Evolutionary conservation across 2,329 filamentous ascomycete genomes (phyloP), one percentile per base, ranked within the genome.

Genomic region (Pseudocercospora macadamiae): DNA sequence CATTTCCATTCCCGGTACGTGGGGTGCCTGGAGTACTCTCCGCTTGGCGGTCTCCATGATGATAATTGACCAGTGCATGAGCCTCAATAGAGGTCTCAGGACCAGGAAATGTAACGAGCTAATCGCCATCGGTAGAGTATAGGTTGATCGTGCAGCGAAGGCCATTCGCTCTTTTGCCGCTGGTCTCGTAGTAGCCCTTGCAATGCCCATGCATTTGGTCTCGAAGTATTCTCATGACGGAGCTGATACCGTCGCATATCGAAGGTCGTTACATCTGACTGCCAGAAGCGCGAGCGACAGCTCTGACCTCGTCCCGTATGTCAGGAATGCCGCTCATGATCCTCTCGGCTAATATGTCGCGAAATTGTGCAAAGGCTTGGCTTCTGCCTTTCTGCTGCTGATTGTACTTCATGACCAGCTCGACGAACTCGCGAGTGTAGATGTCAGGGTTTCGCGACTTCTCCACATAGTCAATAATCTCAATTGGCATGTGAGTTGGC

Each of bases 381-480:
- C 77, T 78, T 66, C 84, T 84, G 28, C 85, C 86, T 65, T 84
- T 86, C 52, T 87, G 73, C 71, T 84, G 81, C 68, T 86, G 84
- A 63, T 88, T 88, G 49, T 82, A 80, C 61, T 81, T 78, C 74
- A 87, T 85, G 7, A 86, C 83, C 25, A 83, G 76, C 72, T 88
- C 85, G 44, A 88, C 83, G 63, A 87, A 86, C 65, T 88, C 84
- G 45, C 85, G 80, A 7, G 84, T 87, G 72, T 86, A 88, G 64
- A 88, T 87, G 66, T 88, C 85, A 6, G 85, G 86, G 67, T 88
- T 88, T 19, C 85, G 82, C 16, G 83, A 81, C 18, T 80, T 77
- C 66, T 87, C 84, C 30, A 88, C 83, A 69, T 87, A 88, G 63
- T 86, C 82, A 65, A 87, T 85, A 28, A 88, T 83, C 64, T 87